Base-by-base conservation (phyloP, 441 rosid genomes). In the Iberis amara region DNA sequence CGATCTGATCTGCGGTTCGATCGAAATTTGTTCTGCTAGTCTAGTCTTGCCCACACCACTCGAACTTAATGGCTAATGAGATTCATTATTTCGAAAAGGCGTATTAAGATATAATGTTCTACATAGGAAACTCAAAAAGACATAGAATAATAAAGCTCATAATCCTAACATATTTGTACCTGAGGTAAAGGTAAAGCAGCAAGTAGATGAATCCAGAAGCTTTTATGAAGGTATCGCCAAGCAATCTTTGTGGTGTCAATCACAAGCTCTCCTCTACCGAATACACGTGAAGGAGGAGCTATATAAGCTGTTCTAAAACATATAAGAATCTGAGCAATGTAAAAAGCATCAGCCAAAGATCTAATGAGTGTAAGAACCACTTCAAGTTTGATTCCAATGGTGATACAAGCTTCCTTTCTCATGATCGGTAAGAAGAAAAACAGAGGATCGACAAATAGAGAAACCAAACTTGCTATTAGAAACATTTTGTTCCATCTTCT, bases 141-240 rank as follows among this genome's bases (percentile, higher is more conserved):
- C 21, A 18, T 18, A 18, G 21, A 18, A 1, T 1, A 18, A 18
- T 18, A 18, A 18, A 18, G 3, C 21, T 18, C 21, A 35, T 18
- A 14, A 10, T 8, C 21, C 21, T 18, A 18, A 18, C 21, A 18
- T 18, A 18, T 18, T 18, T 18, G 21, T 62, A 84, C 95, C 88
- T 86, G 92, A 74, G 96, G 97, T 62, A 90, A 81, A 11, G 96
- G 97, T 31, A 90, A 71, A 59, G 96, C 92, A 10, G 96, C 86
- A 48, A 81, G 10, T 0, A 90, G 73, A 59, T 90, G 89, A 39
- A 86, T 73, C 83, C 85, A 86, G 64, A 90, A 85, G 44, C 68
- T 66, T 45, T 66, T 75, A 36, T 64, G 70, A 0, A 86, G 73
- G 56, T 90, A 90, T 65, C 81, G 72, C 38, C 32, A 48, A 21